Percentiles rank a stretch among this genome's conserved stretches.
Conservation (phyloP, 805 yeast genomes). For the Zygosaccharomyces gambellarensis region DNA sequence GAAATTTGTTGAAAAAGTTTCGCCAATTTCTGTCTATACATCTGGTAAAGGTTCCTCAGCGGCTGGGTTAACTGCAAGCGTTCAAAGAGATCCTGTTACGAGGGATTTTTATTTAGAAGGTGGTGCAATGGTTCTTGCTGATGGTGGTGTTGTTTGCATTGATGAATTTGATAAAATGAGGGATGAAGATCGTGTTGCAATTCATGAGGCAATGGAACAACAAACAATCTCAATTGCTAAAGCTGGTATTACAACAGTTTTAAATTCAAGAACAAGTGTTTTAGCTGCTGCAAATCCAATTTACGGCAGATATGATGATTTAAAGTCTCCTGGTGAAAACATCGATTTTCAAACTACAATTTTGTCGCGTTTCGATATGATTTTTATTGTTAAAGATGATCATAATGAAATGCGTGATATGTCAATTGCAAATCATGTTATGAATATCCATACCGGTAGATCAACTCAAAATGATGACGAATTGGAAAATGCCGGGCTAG, state of each 20-base stretch:
- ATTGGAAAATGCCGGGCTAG: slow-evolving; percentile 59
- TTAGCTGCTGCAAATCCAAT: slow-evolving; percentile 98
- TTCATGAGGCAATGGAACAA: slow-evolving; percentile 99
- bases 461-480: slow-evolving; percentile 39
- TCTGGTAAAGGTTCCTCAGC: slow-evolving; percentile 99
- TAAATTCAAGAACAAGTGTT: slow-evolving; percentile 94
- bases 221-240: slow-evolving; percentile 98
- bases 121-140: slow-evolving; percentile 99
- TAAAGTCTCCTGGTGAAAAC: slow-evolving; percentile 95
- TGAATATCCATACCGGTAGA: slow-evolving; percentile 88
- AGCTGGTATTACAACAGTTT: slow-evolving; percentile 96
- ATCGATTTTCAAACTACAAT: slow-evolving; percentile 97
- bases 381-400: slow-evolving; percentile 92
- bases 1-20: slow-evolving; percentile 90
- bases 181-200: slow-evolving; percentile 97
- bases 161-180: slow-evolving; percentile 99
- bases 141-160: slow-evolving; percentile 98
- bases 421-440: slow-evolving; percentile 89
- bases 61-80: slow-evolving; percentile 98
- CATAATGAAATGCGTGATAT: slow-evolving; percentile 83
- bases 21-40: slow-evolving; percentile 93
- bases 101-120: slow-evolving; percentile 95
- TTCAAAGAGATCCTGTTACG: slow-evolving; percentile 83
- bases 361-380: slow-evolving; percentile 97
- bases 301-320: slow-evolving; percentile 93